These are phyloP conservation scores for Pichia pseudocactophila DNA, from an alignment of 805 yeast genomes.

Conservation along the genomic window DNA sequence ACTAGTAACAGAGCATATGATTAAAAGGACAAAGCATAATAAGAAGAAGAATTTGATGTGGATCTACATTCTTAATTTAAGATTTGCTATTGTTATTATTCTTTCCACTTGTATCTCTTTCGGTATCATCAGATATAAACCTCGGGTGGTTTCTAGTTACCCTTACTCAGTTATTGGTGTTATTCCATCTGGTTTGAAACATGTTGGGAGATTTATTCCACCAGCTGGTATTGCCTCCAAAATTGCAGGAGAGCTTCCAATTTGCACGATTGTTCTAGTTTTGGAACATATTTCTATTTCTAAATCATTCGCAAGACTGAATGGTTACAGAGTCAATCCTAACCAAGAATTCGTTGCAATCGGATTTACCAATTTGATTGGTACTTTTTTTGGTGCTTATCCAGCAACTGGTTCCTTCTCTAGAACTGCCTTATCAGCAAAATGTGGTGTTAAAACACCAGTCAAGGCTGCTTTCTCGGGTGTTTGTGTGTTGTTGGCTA, in stretches of 20 bases:
- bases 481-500: constrained; percentile 75
- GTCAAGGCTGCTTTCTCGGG: constrained; percentile 89
- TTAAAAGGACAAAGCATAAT: constrained; percentile 55
- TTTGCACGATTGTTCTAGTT: constrained; percentile 71
- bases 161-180: constrained; percentile 58
- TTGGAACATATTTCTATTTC: constrained; percentile 91
- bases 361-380: constrained; percentile 83
- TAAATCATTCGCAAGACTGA: constrained; percentile 86
- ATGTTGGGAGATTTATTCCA: constrained; percentile 64
- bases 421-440: constrained; percentile 87
- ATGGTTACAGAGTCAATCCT: constrained; percentile 84
- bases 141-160: constrained; percentile 15
- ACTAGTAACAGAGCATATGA: constrained; percentile 48
- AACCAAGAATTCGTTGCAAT: constrained; percentile 92
- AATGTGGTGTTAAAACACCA: constrained; percentile 94
- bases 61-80: constrained; percentile 66
- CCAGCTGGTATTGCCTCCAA: constrained; percentile 50
- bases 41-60: constrained; percentile 46
- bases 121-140: constrained; percentile 49
- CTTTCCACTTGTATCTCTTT: constrained; percentile 78
- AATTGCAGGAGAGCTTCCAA: constrained; percentile 75
- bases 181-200: constrained; percentile 75
- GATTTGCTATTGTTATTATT: constrained; percentile 75
- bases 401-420: constrained; percentile 96
- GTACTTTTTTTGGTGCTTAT: constrained; percentile 87